These are phyloP conservation scores for Fusarium sp. DNA, from an alignment of 2,329 filamentous ascomycete genomes.

Conservation along the genomic window DNA sequence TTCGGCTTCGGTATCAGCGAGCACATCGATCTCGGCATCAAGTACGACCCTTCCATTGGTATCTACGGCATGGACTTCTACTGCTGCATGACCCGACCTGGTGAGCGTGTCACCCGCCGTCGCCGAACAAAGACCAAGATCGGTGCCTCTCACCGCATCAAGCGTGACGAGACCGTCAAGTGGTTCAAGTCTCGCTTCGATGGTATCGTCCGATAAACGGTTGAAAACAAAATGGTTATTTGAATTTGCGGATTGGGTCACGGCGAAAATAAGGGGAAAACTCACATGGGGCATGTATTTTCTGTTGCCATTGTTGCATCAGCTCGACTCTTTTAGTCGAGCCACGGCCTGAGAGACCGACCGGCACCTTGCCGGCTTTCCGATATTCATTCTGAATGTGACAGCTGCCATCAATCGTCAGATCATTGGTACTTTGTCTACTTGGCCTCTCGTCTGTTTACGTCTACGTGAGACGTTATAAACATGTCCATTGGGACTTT, in stretches of 20 bases:
- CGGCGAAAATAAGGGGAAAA: slow-evolving; percentile 54
- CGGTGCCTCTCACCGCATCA: slow-evolving; percentile 91
- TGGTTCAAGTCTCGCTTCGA: slow-evolving; percentile 95
- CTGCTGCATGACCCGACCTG: slow-evolving; percentile 99
- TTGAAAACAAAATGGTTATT: slow-evolving; percentile 38
- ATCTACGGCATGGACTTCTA: slow-evolving; percentile 99
- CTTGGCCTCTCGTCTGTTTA: slow-evolving; percentile 40
- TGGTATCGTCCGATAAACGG: slow-evolving; percentile 95
- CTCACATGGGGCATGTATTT: slow-evolving; percentile 54
- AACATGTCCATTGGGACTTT: slow-evolving; percentile 32
- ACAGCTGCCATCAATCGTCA: slow-evolving; percentile 48
- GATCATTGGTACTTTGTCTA: slow-evolving; percentile 37
- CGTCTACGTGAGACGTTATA: slow-evolving; percentile 39
- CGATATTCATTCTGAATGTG: slow-evolving; percentile 54
- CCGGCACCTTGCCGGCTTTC: slow-evolving; percentile 74
- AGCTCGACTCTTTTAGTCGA: slow-evolving; percentile 68
- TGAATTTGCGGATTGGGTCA: slow-evolving; percentile 53
- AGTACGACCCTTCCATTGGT: slow-evolving; percentile 98
- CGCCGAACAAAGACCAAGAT: slow-evolving; percentile 88
- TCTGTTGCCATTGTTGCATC: slow-evolving; percentile 59
- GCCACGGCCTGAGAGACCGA: slow-evolving; percentile 80
- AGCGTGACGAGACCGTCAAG: slow-evolving; percentile 93
- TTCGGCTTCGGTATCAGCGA: slow-evolving; percentile 99
- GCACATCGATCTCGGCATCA: slow-evolving; percentile 99
- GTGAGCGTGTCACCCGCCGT: slow-evolving; percentile 96